Conservation (phyloP, 2,329 filamentous ascomycete genomes). For the Talaromyces albobiverticillius region DNA sequence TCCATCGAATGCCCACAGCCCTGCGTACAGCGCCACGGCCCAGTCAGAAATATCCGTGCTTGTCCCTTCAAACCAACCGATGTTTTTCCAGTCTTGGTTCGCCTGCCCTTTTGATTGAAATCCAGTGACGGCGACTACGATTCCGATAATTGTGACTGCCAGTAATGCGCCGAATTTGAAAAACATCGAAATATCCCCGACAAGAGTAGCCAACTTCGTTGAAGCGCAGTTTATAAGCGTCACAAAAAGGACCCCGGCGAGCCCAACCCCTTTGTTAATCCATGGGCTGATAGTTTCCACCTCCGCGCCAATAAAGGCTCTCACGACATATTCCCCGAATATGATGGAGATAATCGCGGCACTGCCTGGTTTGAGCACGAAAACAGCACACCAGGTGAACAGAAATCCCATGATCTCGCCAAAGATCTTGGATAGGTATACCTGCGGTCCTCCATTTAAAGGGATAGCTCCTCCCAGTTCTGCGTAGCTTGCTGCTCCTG, state of each 20-base stretch:
- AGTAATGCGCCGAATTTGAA: slow-evolving; percentile 90
- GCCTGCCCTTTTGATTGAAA: slow-evolving; percentile 72
- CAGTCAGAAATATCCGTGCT: slow-evolving; percentile 76
- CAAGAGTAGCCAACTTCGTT: slow-evolving; percentile 78
- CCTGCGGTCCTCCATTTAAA: slow-evolving; percentile 88
- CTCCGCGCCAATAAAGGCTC: slow-evolving; percentile 82
- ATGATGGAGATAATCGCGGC: slow-evolving; percentile 96
- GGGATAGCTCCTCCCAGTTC: slow-evolving; percentile 95
- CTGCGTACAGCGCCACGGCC: slow-evolving; percentile 92
- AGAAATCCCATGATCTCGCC: slow-evolving; percentile 89
- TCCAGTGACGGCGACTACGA: slow-evolving; percentile 85
- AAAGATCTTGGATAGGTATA: slow-evolving; percentile 94
- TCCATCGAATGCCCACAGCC: slow-evolving; percentile 96
- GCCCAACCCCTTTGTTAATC: slow-evolving; percentile 85
- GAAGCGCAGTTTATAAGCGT: slow-evolving; percentile 88
- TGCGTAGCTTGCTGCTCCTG: slow-evolving; percentile 89
- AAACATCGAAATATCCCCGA: slow-evolving; percentile 94
- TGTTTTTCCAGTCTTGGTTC: slow-evolving; percentile 81
- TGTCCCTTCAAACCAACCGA: slow-evolving; percentile 85
- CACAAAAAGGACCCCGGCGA: slow-evolving; percentile 71
- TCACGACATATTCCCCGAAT: slow-evolving; percentile 95
- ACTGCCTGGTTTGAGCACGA: slow-evolving; percentile 89
- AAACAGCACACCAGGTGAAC: slow-evolving; percentile 93
- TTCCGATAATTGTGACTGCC: slow-evolving; percentile 80
- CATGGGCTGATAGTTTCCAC: slow-evolving; percentile 76